These are phyloP conservation scores for Ceratobasidium sp. DNA, from an alignment of 1,284 basidiomycete species.

Conservation along the genomic window DNA sequence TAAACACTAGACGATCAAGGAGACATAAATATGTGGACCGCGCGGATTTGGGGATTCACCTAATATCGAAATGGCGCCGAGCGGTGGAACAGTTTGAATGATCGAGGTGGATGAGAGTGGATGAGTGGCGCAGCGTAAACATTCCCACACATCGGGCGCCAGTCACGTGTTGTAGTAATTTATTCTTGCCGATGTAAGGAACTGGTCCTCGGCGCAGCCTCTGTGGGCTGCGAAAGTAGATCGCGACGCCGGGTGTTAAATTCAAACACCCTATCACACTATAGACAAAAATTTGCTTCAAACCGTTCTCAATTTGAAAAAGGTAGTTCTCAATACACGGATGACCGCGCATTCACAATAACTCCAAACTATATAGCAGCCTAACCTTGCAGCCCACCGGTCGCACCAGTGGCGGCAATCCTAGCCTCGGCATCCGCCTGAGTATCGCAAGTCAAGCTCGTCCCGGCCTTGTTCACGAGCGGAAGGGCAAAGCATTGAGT, in stretches of 20 bases:
- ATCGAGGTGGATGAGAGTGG: too few species aligned
- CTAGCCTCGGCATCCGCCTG: conserved; percentile 60
- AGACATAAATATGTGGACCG: too few species aligned
- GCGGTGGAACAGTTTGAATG: too few species aligned
- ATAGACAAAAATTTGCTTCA: background rate
- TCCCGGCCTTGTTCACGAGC: conserved; percentile 66
- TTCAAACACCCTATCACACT: background rate
- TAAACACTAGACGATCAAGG: too few species aligned
- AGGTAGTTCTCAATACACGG: background rate
- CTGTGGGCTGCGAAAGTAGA: background rate
- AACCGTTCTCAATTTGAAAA: background rate
- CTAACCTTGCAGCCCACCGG: conserved; percentile 40
- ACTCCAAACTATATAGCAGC: background rate
- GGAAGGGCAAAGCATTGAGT: conserved; percentile 68
- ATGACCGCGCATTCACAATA: background rate
- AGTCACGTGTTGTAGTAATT: too few species aligned
- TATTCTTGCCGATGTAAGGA: too few species aligned
- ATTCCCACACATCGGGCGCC: too few species aligned
- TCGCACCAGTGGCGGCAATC: conserved; percentile 64
- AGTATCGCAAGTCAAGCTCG: conserved; percentile 64
- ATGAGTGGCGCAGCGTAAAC: too few species aligned
- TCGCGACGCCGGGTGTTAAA: too few species aligned
- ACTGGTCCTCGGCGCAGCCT: too few species aligned
- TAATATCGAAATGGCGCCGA: too few species aligned
- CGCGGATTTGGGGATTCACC: too few species aligned